Conservation (phyloP, 495 filamentous ascomycete species). For the Lentithecium fluviatile region DNA sequence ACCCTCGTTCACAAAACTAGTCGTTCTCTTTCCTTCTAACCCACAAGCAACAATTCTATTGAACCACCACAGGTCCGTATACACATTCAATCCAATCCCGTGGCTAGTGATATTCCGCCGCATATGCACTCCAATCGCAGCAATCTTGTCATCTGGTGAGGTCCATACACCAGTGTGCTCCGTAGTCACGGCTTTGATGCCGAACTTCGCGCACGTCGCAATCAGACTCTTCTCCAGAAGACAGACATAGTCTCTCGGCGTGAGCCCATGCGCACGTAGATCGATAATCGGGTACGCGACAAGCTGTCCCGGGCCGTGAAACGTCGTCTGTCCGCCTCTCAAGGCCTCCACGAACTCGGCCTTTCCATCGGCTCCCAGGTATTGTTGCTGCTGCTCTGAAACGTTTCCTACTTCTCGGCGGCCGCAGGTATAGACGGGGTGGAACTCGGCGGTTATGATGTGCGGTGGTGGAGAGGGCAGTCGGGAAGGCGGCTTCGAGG, state of each 20-base stretch:
- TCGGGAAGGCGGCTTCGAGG: slow-evolving; percentile 42
- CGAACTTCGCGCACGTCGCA: slow-evolving; percentile 55
- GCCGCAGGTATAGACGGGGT: slow-evolving; percentile 83
- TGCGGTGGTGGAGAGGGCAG: slow-evolving; percentile 56
- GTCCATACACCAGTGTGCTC: slow-evolving; percentile 81
- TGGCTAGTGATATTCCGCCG: slow-evolving; percentile 79
- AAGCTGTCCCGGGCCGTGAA: slow-evolving; percentile 91
- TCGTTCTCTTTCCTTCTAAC: slow-evolving; percentile 71
- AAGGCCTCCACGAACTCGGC: slow-evolving; percentile 68
- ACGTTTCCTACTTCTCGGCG: slow-evolving; percentile 71
- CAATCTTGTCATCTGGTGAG: slow-evolving; percentile 62
- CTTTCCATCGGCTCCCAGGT: slow-evolving; percentile 45
- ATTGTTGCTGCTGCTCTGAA: slow-evolving; percentile 44
- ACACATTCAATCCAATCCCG: slow-evolving; percentile 81
- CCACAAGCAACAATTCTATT: slow-evolving; percentile 84
- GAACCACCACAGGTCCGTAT: slow-evolving; percentile 68
- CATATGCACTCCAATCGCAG: slow-evolving; percentile 85
- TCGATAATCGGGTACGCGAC: slow-evolving; percentile 88
- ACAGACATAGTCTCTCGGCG: slow-evolving; percentile 66
- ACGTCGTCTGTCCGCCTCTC: slow-evolving; percentile 88
- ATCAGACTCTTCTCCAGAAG: slow-evolving; percentile 76
- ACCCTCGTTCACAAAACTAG: slow-evolving; percentile 55
- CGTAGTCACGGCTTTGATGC: slow-evolving; percentile 61
- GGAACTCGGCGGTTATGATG: slow-evolving; percentile 78
- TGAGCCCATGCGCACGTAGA: slow-evolving; percentile 56